Conservation (phyloP, 2,329 filamentous ascomycete genomes). For the Colletotrichum graminicola region DNA sequence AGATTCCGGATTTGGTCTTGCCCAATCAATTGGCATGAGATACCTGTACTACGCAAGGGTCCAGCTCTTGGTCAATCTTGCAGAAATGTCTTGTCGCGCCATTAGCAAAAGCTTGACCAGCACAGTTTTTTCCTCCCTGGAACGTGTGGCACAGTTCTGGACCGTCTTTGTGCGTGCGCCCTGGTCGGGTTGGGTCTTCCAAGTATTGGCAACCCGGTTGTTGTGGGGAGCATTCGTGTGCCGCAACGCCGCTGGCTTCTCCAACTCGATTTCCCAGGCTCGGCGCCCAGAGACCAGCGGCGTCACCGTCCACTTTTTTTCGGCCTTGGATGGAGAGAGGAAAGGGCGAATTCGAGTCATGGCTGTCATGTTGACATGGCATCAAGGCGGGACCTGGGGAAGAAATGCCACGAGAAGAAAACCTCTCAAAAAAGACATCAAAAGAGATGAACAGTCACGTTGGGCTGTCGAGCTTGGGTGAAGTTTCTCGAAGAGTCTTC, state of each 20-base stretch:
- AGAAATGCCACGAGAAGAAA: too few species aligned
- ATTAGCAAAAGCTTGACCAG: constrained; percentile 41
- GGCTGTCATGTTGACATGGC: not conserved
- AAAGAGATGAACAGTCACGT: not conserved
- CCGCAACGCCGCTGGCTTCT: constrained; percentile 29
- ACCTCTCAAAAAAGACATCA: not conserved
- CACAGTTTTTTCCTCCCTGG: not conserved
- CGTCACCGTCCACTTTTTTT: constrained; percentile 38
- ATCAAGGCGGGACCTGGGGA: too few species aligned
- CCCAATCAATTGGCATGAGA: constrained; percentile 4
- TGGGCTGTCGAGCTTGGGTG: not conserved
- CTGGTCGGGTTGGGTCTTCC: constrained; percentile 21
- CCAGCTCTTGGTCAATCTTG: constrained; percentile 25
- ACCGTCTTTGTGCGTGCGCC: constrained; percentile 22
- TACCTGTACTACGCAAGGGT: constrained; percentile 18
- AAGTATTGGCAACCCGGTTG: constrained; percentile 37
- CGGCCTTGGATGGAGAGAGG: constrained; percentile 3
- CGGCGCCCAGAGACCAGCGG: constrained; percentile 37
- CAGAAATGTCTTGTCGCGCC: constrained; percentile 25
- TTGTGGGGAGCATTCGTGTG: constrained; percentile 6
- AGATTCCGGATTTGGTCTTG: constrained; percentile 26
- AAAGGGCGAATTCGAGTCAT: constrained; percentile 25
- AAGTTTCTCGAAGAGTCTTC: constrained; percentile 30
- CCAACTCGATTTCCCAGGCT: constrained; percentile 34
- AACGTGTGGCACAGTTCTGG: constrained; percentile 1